Base-by-base conservation (phyloP, 768 basidiomycete genomes). In the Podaxis sp. region DNA sequence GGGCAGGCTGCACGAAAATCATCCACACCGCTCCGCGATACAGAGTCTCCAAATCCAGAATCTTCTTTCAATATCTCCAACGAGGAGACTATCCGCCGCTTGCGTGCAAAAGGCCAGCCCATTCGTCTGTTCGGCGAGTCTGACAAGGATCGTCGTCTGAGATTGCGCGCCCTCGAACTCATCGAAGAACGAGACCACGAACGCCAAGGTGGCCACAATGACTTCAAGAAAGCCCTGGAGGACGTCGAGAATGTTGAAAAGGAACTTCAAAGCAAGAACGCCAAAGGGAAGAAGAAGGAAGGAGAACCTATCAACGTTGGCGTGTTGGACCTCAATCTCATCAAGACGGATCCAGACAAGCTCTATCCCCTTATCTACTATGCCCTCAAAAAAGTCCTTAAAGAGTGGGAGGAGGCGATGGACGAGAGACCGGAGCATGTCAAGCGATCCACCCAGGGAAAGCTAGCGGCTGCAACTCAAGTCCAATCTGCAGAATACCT, bases 321-420 rank as follows among this genome's bases (percentile, higher is more conserved):
- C 8, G 75, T 93, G 8, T 77, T 99, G 52, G 94, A 99, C 74
- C 74, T 99, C 30, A 79, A 73, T 5, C 81, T 98, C 64, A 73
- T 98, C 70, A 96, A 95, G 81, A 86, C 86, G 17, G 93, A 99
- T 73, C 92, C 95, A 6, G 93, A 96, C 79, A 97, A 93, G 75
- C 78, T 99, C 30, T 98, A 99, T 72, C 97, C 97, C 0, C 80
- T 98, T 68, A 98, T 99, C 55, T 99, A 99, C 71, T 95, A 95
- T 72, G 93, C 95, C 1, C 78, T 99, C 62, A 98, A 98, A 80
- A 83, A 90, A 65, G 90, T 88, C 4, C 80, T 99, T 56, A 95
- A 95, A 69, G 97, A 99, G 71, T 99, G 97, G 97, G 96, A 88
- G 66, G 90, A 95, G 68, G 91, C 91, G 52, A 90, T 99, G 90